Evolutionary conservation across 163 green algal species (phyloP), one percentile per base, ranked within the genome.

Genomic region (Scenedesmus sp.): DNA sequence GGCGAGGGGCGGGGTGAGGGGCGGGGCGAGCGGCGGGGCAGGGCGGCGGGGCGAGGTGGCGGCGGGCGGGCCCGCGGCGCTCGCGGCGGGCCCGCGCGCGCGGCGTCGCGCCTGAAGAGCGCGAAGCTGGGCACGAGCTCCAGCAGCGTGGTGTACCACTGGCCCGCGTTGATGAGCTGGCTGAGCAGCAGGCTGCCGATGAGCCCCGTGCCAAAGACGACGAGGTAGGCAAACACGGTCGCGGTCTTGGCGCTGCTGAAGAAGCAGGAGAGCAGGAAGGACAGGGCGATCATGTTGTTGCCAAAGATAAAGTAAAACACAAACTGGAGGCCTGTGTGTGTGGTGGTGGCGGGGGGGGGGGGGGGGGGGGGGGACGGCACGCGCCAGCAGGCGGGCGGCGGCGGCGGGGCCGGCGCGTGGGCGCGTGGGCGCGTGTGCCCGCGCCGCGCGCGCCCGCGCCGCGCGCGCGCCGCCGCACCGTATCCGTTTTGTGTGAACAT

Each of bases 241-340:
- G 84, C 89, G 0, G 89, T 94, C 60, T 81, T 83, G 20, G 83
- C 70, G 51, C 66, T 86, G 63, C 60, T 72, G 88, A 97, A 96
- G 60, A 96, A 77, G 36, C 86, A 89, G 70, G 81, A 91, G 1
- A 96, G 84, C 69, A 96, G 84, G 75, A 97, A 97, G 18, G 88
- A 66, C 14, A 93, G 88, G 3, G 90, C 90, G 22, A 97, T 89
- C 86, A 95, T 89, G 81, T 86, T 87, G 86, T 94, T 90, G 74
- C 88, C 87, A 84, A 92, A 95, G 6, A 97, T 72, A 22, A 95
- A 88, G 81, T 95, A 97, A 51, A 96, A 93, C 53, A 94, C 66
- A 53, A 91, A 65, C 75, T 91, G 84, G 44, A 93, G 63, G 88
- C 84, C 72, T 91, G 74, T 15, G 64, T n/a, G n/a, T n/a, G n/a